Percentiles rank a stretch among this genome's conserved stretches.
Evolutionary conservation across 1,139 yeast genomes (phyloP).

Genomic region (Candida gigantensis): DNA sequence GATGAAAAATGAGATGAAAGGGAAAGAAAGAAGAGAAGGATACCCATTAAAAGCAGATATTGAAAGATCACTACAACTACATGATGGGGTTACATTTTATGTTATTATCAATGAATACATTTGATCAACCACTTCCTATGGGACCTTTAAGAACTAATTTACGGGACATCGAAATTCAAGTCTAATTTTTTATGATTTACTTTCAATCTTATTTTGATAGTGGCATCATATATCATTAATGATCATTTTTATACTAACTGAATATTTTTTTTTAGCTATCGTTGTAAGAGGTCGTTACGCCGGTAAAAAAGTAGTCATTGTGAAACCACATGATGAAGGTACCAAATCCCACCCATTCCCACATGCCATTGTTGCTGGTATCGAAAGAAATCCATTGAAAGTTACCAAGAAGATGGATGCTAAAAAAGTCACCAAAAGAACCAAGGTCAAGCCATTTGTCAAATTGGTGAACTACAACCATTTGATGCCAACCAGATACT

Average conservation of each 20-base stretch:
- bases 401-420: conserved; percentile 94
- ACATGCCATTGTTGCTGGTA: conserved; percentile 99
- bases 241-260: conserved; percentile 34
- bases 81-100: too few species aligned
- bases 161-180: too few species aligned
- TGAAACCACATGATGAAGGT: conserved; percentile 98
- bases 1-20: background rate
- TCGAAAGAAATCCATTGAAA: conserved; percentile 98
- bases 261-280: conserved; percentile 66
- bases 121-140: too few species aligned
- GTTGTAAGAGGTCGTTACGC: conserved; percentile 99
- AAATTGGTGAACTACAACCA: conserved; percentile 99
- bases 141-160: too few species aligned
- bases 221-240: background rate
- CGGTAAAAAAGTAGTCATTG: conserved; percentile 99
- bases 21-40: background rate
- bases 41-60: too few species aligned
- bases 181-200: too few species aligned
- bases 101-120: too few species aligned
- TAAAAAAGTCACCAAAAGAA: conserved; percentile 96
- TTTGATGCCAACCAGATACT: conserved; percentile 99
- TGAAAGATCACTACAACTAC: too few species aligned
- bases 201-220: too few species aligned
- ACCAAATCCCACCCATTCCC: conserved; percentile 99
- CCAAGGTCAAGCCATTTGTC: conserved; percentile 98